phyloP scores from a whole-genome alignment of 1,284 basidiomycete genomes.

The Cutaneotrichosporon cyanovorans region DNA sequence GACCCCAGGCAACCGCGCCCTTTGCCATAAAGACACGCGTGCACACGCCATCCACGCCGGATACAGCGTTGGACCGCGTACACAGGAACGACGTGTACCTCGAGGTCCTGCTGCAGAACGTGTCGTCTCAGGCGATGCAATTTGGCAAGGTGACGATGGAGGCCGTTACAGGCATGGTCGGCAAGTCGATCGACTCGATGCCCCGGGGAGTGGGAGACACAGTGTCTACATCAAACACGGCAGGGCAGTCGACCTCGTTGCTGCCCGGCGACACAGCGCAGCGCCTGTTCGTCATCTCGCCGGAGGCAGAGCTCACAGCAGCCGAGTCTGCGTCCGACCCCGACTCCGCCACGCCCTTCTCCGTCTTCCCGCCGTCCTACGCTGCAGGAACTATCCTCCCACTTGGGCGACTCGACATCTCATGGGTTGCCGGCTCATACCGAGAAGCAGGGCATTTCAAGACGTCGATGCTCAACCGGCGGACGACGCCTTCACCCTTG shows the following conservation, averaged over 20 bases:
- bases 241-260: slow-evolving; percentile 49
- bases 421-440: slow-evolving; percentile 52
- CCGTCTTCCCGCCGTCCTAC: slow-evolving; percentile 52
- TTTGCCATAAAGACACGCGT: slow-evolving; percentile 85
- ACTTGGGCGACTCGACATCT: slow-evolving; percentile 70
- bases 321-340: slow-evolving; percentile 57
- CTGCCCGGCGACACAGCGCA: slow-evolving; percentile 73
- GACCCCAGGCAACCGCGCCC: slow-evolving; percentile 67
- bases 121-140: slow-evolving; percentile 65
- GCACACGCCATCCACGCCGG: slow-evolving; percentile 62
- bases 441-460: slow-evolving; percentile 73
- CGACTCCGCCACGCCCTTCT: slow-evolving; percentile 4
- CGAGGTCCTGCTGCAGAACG: slow-evolving; percentile 79
- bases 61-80: slow-evolving; percentile 54
- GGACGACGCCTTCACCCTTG: slow-evolving; percentile 14
- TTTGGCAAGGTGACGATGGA: slow-evolving; percentile 69
- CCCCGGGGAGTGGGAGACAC: slow-evolving; percentile 7
- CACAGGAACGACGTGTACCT: slow-evolving; percentile 74
- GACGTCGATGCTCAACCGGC: slow-evolving; percentile 54
- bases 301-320: slow-evolving; percentile 38
- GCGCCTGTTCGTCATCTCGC: slow-evolving; percentile 70
- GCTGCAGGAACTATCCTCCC: slow-evolving; percentile 63
- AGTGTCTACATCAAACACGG: neutral
- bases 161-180: slow-evolving; percentile 61
- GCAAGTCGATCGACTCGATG: slow-evolving; percentile 31